Base-by-base conservation (phyloP, 2,329 filamentous ascomycete species). In the Dactylonectria macrodidyma region DNA sequence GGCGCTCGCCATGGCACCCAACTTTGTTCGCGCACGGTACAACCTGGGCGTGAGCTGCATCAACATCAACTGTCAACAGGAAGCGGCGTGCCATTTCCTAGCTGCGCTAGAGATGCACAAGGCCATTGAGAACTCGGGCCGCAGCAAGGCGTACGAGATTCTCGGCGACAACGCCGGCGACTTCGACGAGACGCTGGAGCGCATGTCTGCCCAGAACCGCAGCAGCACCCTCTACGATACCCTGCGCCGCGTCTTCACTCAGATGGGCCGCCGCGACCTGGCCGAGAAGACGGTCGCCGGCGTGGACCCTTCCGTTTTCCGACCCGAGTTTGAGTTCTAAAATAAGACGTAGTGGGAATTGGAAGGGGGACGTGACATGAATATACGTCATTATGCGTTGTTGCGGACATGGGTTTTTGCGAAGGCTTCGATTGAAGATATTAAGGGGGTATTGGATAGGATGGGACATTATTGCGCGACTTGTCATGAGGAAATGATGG, bases 201-300 rank as follows among this genome's bases (percentile, higher is more conserved):
- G 92, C 68, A 95, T 97, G 91, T 92, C 97, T 62, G 92, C 92
- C 59, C 95, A 98, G 85, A 99, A 99, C 82, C 91, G 97, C 79
- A 97, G 94, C 85, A 98, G 95, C 57, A 99, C 98, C 77, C 84
- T 99, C 66, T 97, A 97, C 81, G 97, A 99, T 81, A 99, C 97
- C 12, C 84, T 99, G 69, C 86, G 95, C 69, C 87, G 97, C 67
- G 96, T 98, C n/a, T 98, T 99, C 81, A 95, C 91, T 10, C 94
- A 97, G 84, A 98, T 99, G 96, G 93, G 93, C 2, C 85, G 96
- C 65, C 86, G 94, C 64, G 96, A 99, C 82, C 80, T 99, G 78
- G 92, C 93, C 3, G 95, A 98, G 79, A 89, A 91, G 84, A 96
- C 98, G 6, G 91, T 95, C 12, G 90, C 91, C 1, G 95, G 95